These are phyloP conservation scores for Hymenoscyphus occultus DNA, from an alignment of 2,329 filamentous ascomycete species.

Conservation along the genomic window DNA sequence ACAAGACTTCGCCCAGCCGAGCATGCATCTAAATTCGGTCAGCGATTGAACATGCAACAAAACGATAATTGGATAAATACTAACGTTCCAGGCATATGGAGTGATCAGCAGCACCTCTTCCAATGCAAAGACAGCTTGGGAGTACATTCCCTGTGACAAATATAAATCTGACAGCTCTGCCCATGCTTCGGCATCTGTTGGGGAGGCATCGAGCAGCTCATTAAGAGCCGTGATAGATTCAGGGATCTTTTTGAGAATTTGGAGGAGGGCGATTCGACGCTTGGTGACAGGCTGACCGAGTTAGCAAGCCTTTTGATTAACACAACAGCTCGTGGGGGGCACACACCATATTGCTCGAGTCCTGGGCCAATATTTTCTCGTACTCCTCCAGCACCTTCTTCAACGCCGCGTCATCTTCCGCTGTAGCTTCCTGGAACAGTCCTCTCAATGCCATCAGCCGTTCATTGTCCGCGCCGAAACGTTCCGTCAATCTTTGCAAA, in stretches of 20 bases:
- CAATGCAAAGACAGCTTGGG: slow-evolving; percentile 81
- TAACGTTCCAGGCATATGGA: slow-evolving; percentile 93
- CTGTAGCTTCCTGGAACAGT: slow-evolving; percentile 79
- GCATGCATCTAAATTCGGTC: slow-evolving; percentile 67
- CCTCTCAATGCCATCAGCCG: slow-evolving; percentile 80
- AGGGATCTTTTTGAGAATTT: slow-evolving; percentile 63
- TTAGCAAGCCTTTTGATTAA: slow-evolving; percentile 33
- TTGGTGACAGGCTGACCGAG: slow-evolving; percentile 72
- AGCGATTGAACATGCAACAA: slow-evolving; percentile 11
- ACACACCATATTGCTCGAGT: slow-evolving; percentile 76
- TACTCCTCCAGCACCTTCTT: slow-evolving; percentile 73
- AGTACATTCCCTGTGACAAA: slow-evolving; percentile 70
- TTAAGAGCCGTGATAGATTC: slow-evolving; percentile 76
- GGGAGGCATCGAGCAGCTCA: slow-evolving; percentile 74
- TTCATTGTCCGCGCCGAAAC: slow-evolving; percentile 84
- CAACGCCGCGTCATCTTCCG: slow-evolving; percentile 62
- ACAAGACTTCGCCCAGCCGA: slow-evolving; percentile 77
- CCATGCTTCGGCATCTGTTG: slow-evolving; percentile 92
- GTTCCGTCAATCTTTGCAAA: slow-evolving; percentile 69
- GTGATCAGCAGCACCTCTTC: slow-evolving; percentile 86
- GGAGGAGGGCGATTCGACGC: slow-evolving; percentile 75
- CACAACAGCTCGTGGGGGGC: slow-evolving; percentile 12
- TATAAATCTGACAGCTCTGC: slow-evolving; percentile 88
- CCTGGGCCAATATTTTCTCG: slow-evolving; percentile 67
- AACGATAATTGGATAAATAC: slow-evolving; percentile 35